Evolutionary conservation across 805 yeast genomes (phyloP), one percentile per base, ranked within the genome.

Genomic region (Cyberlindnera mrakii): DNA sequence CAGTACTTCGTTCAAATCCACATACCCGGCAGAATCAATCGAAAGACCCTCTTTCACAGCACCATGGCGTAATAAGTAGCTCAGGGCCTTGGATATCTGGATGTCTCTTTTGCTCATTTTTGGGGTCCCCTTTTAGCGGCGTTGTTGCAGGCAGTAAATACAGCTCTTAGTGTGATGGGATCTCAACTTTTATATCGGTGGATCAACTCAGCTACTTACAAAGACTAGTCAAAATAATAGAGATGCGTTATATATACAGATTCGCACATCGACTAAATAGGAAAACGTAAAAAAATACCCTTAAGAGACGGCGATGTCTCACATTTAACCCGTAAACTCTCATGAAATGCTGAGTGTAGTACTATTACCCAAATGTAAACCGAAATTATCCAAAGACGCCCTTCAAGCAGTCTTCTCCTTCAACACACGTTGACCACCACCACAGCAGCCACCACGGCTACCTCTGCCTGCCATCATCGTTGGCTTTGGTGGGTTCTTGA

Each of bases 61-160:
- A 4, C 85, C 87, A 57, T 91, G 99, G n/a, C 99, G 70, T 1
- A 91, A 72, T 2, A 93, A 66, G 52, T 83, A 81, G 6, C 95
- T 75, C 27, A 93, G 66, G 0, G 85, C 69, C 50, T 85, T 85
- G 6, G 96, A 87, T 15, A 89, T 79, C 32, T 63, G 65, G 6
- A 71, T 56, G 45, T 75, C 78, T 54, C 85, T 60, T 35, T 65
- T 65, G 11, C 20, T 23, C 27, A 23, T 23, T 9, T 9, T 23
- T 9, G 11, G 27, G 27, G 10, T 23, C 11, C 10, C 11, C 27
- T 23, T 11, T 23, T 23, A 23, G 10, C 9, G 27, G 27, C 27
- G 8, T 23, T 23, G 27, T 9, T 8, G 27, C 11, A 3, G 27
- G 27, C 11, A 11, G 27, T 19, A 10, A 11, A 1, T 23, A 4